Evolutionary conservation across 331 rosid species (phyloP), one percentile per base, ranked within the genome.

Genomic region (Cydonia oblonga): DNA sequence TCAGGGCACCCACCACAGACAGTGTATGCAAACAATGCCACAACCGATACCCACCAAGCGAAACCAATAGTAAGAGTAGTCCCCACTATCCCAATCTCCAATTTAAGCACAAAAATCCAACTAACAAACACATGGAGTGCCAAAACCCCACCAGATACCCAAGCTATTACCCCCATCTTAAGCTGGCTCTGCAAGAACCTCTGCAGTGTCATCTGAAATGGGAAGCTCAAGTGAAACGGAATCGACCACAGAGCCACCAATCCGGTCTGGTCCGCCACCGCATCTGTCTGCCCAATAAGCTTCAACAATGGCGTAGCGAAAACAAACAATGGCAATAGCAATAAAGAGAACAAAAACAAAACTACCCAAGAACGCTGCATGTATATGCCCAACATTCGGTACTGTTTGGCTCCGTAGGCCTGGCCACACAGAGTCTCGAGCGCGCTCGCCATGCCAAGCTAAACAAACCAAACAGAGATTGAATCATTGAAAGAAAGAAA

Each of bases 401-500:
- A 79, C 29, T 85, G 85, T 68, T 81, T 79, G 7, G 89, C 95
- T 8, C 96, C 96, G 49, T 83, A 90, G 7, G 96, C 90, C 72
- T 90, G 96, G 64, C 95, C 96, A 35, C 92, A 88, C 2, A 86
- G 86, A 20, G 95, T 90, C 79, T 90, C 95, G 5, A 90, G 84
- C 29, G 93, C 92, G 25, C 87, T 85, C 4, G 95, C 95, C 96
- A 90, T 88, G 18, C 96, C 96, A 9, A 90, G 79, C 95, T 90
- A 80, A 11, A 76, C 5, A 74, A 29, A 23, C n/a, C 68, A 10
- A 24, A 64, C 57, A 58, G 5, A 51, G 58, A 6, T 5, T 2
- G 35, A 15, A 3, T 33, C 44, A 63, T 23, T 42, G 26, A 73
- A 23, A 49, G 9, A 5, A 1, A 4, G 54, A 15, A 32, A 28